Evolutionary conservation across 768 basidiomycete species (phyloP).

Genomic region (Phaeolepiota aurea): DNA sequence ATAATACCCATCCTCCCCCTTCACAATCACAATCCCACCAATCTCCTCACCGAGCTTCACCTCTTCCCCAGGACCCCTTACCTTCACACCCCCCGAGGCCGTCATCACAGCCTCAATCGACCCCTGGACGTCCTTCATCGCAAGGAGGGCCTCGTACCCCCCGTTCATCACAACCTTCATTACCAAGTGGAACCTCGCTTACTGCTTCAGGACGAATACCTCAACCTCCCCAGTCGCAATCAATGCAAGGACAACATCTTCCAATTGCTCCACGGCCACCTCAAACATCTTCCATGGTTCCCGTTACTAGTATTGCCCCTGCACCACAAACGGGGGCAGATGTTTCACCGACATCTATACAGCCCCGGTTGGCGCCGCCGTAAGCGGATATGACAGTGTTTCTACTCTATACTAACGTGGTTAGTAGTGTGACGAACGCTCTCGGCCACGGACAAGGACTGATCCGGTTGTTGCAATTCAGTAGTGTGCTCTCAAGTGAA

Average conservation of each 20-base stretch:
- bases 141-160: slow-evolving; percentile 42
- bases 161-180: slow-evolving; percentile 24
- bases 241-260: slow-evolving; percentile 12
- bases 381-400: too few species aligned
- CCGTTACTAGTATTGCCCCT: slow-evolving; percentile 12
- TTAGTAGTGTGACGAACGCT: too few species aligned
- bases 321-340: slow-evolving; percentile 16
- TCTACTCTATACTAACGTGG: too few species aligned
- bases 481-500: slow-evolving; percentile 52
- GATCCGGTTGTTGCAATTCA: slow-evolving; percentile 60
- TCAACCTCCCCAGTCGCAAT: slow-evolving; percentile 8
- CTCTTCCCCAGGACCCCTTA: slow-evolving; percentile 26
- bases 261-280: slow-evolving; percentile 20
- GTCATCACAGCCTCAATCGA: slow-evolving; percentile 51
- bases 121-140: slow-evolving; percentile 41
- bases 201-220: slow-evolving; percentile 20
- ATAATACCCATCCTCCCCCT: slow-evolving; percentile 3
- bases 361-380: too few species aligned
- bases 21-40: slow-evolving; percentile 23
- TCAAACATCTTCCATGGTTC: slow-evolving; percentile 10
- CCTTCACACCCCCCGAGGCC: slow-evolving; percentile 41
- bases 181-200: slow-evolving; percentile 6
- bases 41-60: slow-evolving; percentile 21
- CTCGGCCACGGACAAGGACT: slow-evolving; percentile 58
- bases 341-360: slow-evolving; percentile 10